Percentiles rank a stretch among this genome's conserved stretches.
phyloP scores from a whole-genome alignment of 1,139 yeast species.

The Geotrichum restrictum region DNA sequence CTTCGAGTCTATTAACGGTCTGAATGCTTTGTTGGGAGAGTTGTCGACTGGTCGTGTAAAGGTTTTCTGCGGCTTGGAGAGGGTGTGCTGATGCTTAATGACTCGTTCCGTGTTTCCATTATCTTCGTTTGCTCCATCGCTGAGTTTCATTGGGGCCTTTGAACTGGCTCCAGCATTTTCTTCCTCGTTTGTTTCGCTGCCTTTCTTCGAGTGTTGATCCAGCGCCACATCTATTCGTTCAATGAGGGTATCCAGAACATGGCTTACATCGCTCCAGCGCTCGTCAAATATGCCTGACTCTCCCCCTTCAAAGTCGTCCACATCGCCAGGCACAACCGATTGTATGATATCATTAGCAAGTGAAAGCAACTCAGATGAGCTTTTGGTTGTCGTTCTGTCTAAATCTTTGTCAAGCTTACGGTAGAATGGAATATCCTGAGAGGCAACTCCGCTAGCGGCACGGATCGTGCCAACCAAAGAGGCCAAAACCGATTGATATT shows the following conservation, averaged over 20 bases:
- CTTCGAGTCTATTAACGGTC: constrained; percentile 63
- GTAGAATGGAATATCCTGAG: constrained; percentile 76
- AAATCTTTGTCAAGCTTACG: constrained; percentile 59
- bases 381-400: constrained; percentile 43
- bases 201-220: constrained; percentile 39
- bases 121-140: constrained; percentile 40
- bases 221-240: constrained; percentile 71
- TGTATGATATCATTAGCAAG: constrained; percentile 53
- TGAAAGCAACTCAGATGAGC: constrained; percentile 47
- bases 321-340: constrained; percentile 42
- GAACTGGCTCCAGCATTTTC: constrained; percentile 24
- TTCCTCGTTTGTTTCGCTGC: constrained; percentile 19
- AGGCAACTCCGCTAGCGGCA: constrained; percentile 66
- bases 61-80: constrained; percentile 67
- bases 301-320: constrained; percentile 32
- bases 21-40: constrained; percentile 65
- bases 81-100: constrained; percentile 39
- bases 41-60: constrained; percentile 65
- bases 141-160: constrained; percentile 47
- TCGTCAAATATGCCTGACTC: constrained; percentile 45
- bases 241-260: constrained; percentile 62
- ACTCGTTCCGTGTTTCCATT: constrained; percentile 24
- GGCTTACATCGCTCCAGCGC: constrained; percentile 61
- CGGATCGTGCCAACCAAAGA: constrained; percentile 48
- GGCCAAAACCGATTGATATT: constrained; percentile 26